Base-by-base conservation (phyloP, 2,329 filamentous ascomycete genomes). In the Pestalotiopsis fici region DNA sequence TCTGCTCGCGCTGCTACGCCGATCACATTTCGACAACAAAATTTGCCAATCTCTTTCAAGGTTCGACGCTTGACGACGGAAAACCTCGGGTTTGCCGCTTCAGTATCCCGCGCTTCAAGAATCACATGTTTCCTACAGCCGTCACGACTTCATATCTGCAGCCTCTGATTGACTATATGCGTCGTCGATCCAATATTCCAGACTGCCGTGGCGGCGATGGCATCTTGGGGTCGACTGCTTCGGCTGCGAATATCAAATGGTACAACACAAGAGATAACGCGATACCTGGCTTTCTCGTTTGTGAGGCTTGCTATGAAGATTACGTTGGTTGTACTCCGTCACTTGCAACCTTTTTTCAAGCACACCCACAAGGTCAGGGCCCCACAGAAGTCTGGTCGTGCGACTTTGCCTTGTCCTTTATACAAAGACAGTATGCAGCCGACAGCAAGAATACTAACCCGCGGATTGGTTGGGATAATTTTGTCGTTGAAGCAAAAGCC, bases 1-100 rank as follows among this genome's bases (percentile, higher is more conserved):
- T 83, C 39, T 85, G 83, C 69, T 81, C 80, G 1, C 72, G 76
- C 25, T 85, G 83, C 69, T 79, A 82, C 39, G 74, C 76, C 5
- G 78, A 81, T 35, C 65, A 81, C 66, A 77, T 85, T 13, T 67
- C 74, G 25, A 25, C 65, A 0, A 81, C 79, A 0, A 57, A 54
- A 0, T 74, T 83, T 3, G 72, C 74, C 0, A 21, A 62, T 0
- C 65, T 74, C 0, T 83, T 85, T 43, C 66, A 54, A 0, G 69
- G 65, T 7, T 65, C 69, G 68, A 65, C 69, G 0, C 68, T 68
- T 37, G 23, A 21, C 4, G 76, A 80, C 31, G 66, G 68, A 1
- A 59, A 74, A 65, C 37, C 72, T 65, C 65, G 77, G 64, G 35
- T 74, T 56, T 72, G 77, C 71, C 61, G 74, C 47, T 71, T 83